Evolutionary conservation across 2,329 filamentous ascomycete species (phyloP).

Genomic region (Pseudocercospora ulei): DNA sequence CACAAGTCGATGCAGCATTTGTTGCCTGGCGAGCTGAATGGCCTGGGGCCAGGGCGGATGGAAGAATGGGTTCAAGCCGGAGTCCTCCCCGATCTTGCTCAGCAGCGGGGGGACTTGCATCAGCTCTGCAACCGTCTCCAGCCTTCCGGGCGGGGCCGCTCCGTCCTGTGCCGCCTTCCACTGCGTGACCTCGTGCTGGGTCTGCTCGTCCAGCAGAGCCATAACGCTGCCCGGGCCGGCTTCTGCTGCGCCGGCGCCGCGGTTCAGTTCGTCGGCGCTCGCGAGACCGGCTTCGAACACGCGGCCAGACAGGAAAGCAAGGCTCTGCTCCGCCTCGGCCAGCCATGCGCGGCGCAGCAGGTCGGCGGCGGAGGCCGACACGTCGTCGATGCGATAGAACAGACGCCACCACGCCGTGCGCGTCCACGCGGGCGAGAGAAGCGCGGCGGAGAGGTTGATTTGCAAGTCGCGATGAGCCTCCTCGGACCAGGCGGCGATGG

Average conservation of each 20-base stretch:
- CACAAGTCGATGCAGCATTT: slow-evolving; percentile 37
- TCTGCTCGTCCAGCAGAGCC: slow-evolving; percentile 11
- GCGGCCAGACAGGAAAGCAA: slow-evolving; percentile 73
- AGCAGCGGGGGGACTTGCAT: slow-evolving; percentile 27
- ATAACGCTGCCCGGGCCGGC: slow-evolving; percentile 12
- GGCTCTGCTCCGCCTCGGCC: slow-evolving; percentile 62
- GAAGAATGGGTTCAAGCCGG: slow-evolving; percentile 30
- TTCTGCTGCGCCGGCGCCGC: slow-evolving; percentile 13
- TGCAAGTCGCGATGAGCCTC: slow-evolving; percentile 74
- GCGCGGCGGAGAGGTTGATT: slow-evolving; percentile 65
- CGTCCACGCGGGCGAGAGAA: slow-evolving; percentile 65
- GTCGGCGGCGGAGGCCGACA: slow-evolving; percentile 69
- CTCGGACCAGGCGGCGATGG: slow-evolving; percentile 65
- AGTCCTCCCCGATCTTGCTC: slow-evolving; percentile 24
- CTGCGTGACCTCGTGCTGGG: slow-evolving; percentile 13
- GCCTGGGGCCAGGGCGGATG: slow-evolving; percentile 59
- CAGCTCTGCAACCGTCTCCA: slow-evolving; percentile 28
- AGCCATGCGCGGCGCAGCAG: slow-evolving; percentile 71
- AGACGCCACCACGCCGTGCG: slow-evolving; percentile 88
- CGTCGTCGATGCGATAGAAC: slow-evolving; percentile 89
- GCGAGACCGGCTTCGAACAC: slow-evolving; percentile 55
- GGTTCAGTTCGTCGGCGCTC: slow-evolving; percentile 24
- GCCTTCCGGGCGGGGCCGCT: slow-evolving; percentile 10
- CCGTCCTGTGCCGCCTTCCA: slow-evolving; percentile 12
- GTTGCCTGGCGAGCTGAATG: slow-evolving; percentile 59